phyloP scores from a whole-genome alignment of 2,329 filamentous ascomycete genomes.

The Rutstroemia sp. region DNA sequence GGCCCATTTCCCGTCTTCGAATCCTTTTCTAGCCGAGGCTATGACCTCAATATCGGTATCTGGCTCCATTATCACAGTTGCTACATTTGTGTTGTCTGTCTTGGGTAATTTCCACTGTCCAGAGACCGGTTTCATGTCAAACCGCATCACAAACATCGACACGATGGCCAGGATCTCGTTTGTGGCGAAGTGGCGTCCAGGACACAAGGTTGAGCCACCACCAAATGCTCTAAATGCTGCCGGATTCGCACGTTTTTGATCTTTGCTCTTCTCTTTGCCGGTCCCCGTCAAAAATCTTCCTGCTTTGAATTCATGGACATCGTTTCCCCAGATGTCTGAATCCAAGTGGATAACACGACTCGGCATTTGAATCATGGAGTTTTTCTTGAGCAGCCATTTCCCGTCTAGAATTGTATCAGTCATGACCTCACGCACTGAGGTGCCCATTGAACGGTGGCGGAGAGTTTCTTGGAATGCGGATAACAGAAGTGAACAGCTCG shows the following conservation, averaged over 20 bases:
- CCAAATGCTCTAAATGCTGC: constrained; percentile 31
- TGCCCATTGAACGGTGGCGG: constrained; percentile 33
- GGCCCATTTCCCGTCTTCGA: neutral
- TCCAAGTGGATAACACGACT: constrained; percentile 26
- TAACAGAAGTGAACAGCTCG: constrained; percentile 32
- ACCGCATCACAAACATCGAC: constrained; percentile 30
- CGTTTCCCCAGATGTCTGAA: constrained; percentile 29
- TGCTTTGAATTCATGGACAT: constrained; percentile 29
- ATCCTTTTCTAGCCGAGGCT: constrained; percentile 10
- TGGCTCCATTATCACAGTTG: neutral
- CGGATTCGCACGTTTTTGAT: constrained; percentile 18
- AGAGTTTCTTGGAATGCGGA: constrained; percentile 35
- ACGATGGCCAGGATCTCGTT: constrained; percentile 29
- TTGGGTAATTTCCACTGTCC: neutral
- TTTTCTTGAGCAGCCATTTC: constrained; percentile 32
- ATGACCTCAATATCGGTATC: constrained; percentile 4
- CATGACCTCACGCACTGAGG: constrained; percentile 32
- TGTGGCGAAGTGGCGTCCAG: constrained; percentile 33
- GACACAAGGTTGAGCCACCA: constrained; percentile 28
- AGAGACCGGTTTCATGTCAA: constrained; percentile 17
- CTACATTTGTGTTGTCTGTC: neutral
- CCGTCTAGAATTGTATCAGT: constrained; percentile 30
- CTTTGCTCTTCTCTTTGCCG: neutral
- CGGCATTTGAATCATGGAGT: constrained; percentile 29
- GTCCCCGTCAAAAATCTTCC: constrained; percentile 24